phyloP scores from a whole-genome alignment of 2,329 filamentous ascomycete genomes.

The Trichoderma hamatum region DNA sequence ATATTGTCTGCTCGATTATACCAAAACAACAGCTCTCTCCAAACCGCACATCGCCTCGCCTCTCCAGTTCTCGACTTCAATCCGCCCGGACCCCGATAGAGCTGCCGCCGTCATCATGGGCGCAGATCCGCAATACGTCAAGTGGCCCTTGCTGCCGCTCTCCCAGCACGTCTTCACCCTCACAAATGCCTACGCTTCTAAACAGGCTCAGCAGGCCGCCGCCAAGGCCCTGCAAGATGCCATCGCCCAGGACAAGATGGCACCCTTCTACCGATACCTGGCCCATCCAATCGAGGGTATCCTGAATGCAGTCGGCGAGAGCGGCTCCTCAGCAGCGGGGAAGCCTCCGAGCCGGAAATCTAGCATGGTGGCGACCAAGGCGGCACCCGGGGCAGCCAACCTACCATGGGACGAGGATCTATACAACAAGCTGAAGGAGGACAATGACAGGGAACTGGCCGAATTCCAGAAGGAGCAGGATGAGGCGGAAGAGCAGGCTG shows the following conservation, averaged over 20 bases:
- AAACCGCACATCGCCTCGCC: neutral
- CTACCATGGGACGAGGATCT: constrained; percentile 90
- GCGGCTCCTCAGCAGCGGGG: constrained; percentile 50
- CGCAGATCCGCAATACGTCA: constrained; percentile 82
- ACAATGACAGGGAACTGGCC: constrained; percentile 78
- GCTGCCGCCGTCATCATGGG: constrained; percentile 59
- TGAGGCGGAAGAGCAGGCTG: constrained; percentile 92
- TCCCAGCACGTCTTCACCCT: constrained; percentile 85
- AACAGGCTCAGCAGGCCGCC: constrained; percentile 67
- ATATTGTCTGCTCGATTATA: constrained; percentile 4
- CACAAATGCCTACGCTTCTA: constrained; percentile 75
- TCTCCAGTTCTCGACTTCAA: neutral
- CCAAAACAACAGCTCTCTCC: neutral
- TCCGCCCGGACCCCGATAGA: neutral
- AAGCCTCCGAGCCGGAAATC: constrained; percentile 69
- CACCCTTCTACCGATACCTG: constrained; percentile 81
- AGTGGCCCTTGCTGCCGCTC: constrained; percentile 79
- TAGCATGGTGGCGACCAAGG: constrained; percentile 75
- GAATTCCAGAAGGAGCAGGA: constrained; percentile 84
- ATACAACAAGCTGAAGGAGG: constrained; percentile 75
- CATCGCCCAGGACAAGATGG: constrained; percentile 83
- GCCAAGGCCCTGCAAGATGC: constrained; percentile 78
- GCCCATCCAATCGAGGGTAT: constrained; percentile 82
- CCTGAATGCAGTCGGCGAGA: constrained; percentile 75
- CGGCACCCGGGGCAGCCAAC: constrained; percentile 64